Evolutionary conservation across 2,329 filamentous ascomycete species (phyloP), one percentile per base, ranked within the genome.

Genomic region (Knufia petricola): DNA sequence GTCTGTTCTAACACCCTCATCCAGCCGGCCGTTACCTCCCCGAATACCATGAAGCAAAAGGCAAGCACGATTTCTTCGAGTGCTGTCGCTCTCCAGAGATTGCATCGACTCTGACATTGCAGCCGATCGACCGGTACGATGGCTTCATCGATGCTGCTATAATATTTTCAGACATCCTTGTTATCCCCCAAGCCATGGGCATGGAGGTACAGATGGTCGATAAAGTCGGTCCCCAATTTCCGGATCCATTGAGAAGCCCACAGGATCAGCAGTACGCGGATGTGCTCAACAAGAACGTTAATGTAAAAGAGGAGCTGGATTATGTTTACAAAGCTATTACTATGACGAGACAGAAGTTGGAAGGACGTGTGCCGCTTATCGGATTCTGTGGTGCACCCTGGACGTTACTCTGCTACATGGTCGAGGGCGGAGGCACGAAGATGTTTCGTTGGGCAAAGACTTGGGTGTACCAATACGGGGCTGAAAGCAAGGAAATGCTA

Each of bases 121-220:
- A 98, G 68, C 92, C 92, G 46, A 82, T 98, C 61, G 88, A 95
- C 60, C 87, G 92, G 46, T 98, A 82, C 64, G 82, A 77, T 36
- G 89, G 88, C 37, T 82, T 98, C 53, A 80, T 98, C 59, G 92
- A 98, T 67, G 90, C 88, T 23, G 89, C 92, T 52, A 98, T 98
- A 62, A 98, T 98, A 67, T 98, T 98, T 75, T 95, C 87, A 49
- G 92, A 98, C 65, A 98, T 98, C 57, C 79, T 98, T 31, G 92
- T 98, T 39, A 89, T 98, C 54, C 92, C 92, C 0, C 92, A 98
- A 70, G 92, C 92, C 26, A 86, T 98, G 80, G 92, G 92, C 1
- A 98, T 98, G 92, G 76, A 77, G n/a, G 92, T 98, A 23, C 85
- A 96, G 66, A 98, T 98, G 92, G 76, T 96, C 9, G 89, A 95